Evolutionary conservation across 2,329 filamentous ascomycete species (phyloP), one percentile per base, ranked within the genome.

Genomic region (Parafenestella ontariensis): DNA sequence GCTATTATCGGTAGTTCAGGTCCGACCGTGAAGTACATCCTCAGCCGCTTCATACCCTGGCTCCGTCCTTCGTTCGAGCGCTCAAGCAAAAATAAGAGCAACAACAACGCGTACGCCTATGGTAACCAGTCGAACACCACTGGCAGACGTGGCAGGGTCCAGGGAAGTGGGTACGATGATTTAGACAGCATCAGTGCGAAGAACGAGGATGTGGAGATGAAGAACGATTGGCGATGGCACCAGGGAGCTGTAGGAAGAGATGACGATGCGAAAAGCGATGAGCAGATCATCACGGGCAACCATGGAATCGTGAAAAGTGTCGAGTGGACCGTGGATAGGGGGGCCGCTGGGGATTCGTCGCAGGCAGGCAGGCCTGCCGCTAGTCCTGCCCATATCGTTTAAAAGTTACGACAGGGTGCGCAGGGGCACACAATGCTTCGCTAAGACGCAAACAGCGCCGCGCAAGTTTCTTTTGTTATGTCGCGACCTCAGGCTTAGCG

Each of bases 241-340:
- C 31, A 11, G 11, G 49, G 54, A 20, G 39, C 41, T 43, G 41
- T 29, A 53, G 24, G 56, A 61, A 24, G 21, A 21, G 43, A 54
- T 43, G 43, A 43, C 1, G 61, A 66, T 53, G 58, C 56, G 24
- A 49, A 59, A 11, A 65, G 58, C 18, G 65, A 68, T 45, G 63
- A 66, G 53, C 61, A 63, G 34, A 45, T 45, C 11, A 64, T 63
- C 4, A 54, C 52, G 13, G 48, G 49, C 7, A 40, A 39, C 15
- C 43, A 49, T 5, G 62, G 63, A 3, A 68, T 68, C 33, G 43
- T 56, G 6, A 66, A 66, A 49, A 68, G 56, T 13, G 63, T 68
- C 15, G 59, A 66, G 24, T 65, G 63, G 65, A 60, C 48, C 3
- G 54, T 66, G 8, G 28, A 50, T 34, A 39, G 51, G 7, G 36